Conservation (phyloP, 805 yeast genomes). For the Blastobotrys terrestris region DNA sequence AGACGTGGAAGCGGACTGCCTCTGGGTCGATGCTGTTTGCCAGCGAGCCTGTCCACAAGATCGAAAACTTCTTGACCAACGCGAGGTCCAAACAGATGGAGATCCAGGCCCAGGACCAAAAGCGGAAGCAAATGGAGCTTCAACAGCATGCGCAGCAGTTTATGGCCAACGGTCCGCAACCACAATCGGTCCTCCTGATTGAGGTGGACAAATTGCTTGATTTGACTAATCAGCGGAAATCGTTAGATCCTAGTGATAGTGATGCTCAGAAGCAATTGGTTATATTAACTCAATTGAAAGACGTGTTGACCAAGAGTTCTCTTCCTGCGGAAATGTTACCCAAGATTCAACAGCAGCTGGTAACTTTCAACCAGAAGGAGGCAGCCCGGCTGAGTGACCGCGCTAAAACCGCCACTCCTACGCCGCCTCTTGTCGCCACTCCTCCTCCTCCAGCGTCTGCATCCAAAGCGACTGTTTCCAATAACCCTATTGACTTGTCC, state of each 20-base stretch:
- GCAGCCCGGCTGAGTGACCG: constrained; percentile 21
- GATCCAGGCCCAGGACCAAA: constrained; percentile 23
- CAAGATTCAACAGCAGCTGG: constrained; percentile 27
- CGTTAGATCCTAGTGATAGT: constrained; percentile 21
- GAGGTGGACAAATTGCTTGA: constrained; percentile 27
- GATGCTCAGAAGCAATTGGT: constrained; percentile 29
- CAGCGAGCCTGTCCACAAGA: constrained; percentile 56
- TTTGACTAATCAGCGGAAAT: constrained; percentile 20
- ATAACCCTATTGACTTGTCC: constrained; percentile 6
- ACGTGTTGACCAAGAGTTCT: constrained; percentile 23
- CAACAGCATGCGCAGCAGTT: constrained; percentile 14
- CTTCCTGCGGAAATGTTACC: constrained; percentile 26
- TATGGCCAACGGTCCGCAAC: constrained; percentile 17
- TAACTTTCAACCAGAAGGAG: constrained; percentile 22
- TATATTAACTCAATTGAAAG: constrained; percentile 26
- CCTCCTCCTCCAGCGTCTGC: background rate
- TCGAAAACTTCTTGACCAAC: constrained; percentile 57
- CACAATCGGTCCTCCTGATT: constrained; percentile 25
- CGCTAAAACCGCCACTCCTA: constrained; percentile 6
- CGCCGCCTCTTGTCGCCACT: constrained; percentile 3
- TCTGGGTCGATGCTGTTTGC: constrained; percentile 67
- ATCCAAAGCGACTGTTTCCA: background rate
- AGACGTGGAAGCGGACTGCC: constrained; percentile 74
- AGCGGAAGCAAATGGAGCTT: constrained; percentile 19
- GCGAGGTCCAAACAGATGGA: constrained; percentile 14